Evolutionary conservation across 495 filamentous ascomycete genomes (phyloP).

Genomic region (Penicillium steckii): DNA sequence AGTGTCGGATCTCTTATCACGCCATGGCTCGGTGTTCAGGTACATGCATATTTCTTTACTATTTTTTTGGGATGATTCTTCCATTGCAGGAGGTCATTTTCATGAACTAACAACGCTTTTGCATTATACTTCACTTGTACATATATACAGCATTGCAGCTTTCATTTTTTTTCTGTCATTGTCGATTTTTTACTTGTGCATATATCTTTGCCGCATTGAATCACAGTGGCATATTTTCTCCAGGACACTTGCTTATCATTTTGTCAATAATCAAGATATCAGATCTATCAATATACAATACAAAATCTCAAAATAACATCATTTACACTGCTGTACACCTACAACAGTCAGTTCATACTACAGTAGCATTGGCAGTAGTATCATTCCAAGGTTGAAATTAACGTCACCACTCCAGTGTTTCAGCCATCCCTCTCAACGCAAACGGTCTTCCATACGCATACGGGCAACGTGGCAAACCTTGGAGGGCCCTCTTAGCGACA

Average conservation of each 20-base stretch:
- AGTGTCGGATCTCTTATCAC: background rate
- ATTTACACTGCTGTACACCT: background rate
- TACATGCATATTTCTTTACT: background rate
- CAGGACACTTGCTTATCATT: background rate
- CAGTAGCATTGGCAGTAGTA: background rate
- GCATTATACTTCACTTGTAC: background rate
- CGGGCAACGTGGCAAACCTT: background rate
- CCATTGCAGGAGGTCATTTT: background rate
- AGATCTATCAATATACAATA: background rate
- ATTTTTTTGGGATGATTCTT: background rate
- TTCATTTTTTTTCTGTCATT: background rate
- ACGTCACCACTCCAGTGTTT: background rate
- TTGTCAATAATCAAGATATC: background rate
- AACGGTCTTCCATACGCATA: background rate
- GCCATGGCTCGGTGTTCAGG: background rate
- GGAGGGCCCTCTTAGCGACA: background rate
- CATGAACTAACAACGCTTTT: background rate
- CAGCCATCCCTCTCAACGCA: background rate
- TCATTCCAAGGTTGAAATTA: background rate
- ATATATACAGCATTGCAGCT: background rate
- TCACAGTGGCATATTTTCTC: background rate
- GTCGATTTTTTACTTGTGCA: background rate
- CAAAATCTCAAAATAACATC: background rate
- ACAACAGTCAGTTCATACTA: background rate
- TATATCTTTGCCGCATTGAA: background rate